phyloP scores from a whole-genome alignment of 1,139 yeast genomes.

The Geotrichum restrictum region DNA sequence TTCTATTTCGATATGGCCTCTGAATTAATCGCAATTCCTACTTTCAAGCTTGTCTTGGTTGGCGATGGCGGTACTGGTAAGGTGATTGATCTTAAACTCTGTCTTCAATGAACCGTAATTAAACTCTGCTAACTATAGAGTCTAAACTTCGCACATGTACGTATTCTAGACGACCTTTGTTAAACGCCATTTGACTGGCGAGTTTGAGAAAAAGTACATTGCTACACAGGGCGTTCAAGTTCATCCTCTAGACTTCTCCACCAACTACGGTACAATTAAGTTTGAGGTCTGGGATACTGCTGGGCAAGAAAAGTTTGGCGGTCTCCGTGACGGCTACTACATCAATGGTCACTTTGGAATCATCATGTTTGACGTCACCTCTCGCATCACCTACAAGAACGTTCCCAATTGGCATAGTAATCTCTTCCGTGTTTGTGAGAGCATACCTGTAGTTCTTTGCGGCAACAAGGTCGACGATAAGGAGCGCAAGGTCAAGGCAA shows the following conservation, averaged over 20 bases:
- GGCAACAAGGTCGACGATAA: slow-evolving; percentile 99
- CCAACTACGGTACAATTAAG: slow-evolving; percentile 97
- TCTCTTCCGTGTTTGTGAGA: slow-evolving; percentile 98
- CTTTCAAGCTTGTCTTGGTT: slow-evolving; percentile 94
- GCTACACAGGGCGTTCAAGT: slow-evolving; percentile 99
- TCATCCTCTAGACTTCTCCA: slow-evolving; percentile 96
- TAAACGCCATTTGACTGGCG: slow-evolving; percentile 99
- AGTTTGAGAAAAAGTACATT: slow-evolving; percentile 97
- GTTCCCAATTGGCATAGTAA: slow-evolving; percentile 99
- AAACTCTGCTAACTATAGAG: too few species aligned
- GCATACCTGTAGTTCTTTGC: slow-evolving; percentile 97
- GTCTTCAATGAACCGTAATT: too few species aligned
- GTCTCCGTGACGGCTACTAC: slow-evolving; percentile 98
- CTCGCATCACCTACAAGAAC: slow-evolving; percentile 98
- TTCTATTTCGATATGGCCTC: too few species aligned
- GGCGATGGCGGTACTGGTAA: slow-evolving; percentile 99
- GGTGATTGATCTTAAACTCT: too few species aligned
- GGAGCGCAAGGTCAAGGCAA: slow-evolving; percentile 99
- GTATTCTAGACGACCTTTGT: slow-evolving; percentile 99
- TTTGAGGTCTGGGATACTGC: slow-evolving; percentile 99
- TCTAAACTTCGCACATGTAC: too few species aligned
- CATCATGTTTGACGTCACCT: slow-evolving; percentile 99
- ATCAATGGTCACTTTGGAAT: slow-evolving; percentile 99
- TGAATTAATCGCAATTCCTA: too few species aligned
- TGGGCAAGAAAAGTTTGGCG: slow-evolving; percentile 99